A percentile compares a stretch with the other conserved stretches of the same genome.
phyloP scores from a whole-genome alignment of 352 stramenopile genomes.

The Phytopythium montanum region DNA sequence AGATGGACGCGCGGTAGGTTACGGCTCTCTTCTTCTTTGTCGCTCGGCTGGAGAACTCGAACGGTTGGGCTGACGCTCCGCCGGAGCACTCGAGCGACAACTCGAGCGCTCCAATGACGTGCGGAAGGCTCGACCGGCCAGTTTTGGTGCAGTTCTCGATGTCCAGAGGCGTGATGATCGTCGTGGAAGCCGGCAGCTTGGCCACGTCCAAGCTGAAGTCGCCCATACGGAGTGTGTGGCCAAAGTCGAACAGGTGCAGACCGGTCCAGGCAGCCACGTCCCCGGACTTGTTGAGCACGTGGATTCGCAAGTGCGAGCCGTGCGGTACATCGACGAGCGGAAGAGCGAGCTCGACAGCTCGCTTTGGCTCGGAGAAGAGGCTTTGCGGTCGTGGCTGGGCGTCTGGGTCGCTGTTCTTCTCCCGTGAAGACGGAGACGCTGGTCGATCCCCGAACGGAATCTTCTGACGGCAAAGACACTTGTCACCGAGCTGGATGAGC shows the following conservation, averaged over 20 bases:
- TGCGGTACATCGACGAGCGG: constrained; percentile 67
- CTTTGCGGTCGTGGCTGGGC: constrained; percentile 1
- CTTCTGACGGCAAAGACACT: constrained; percentile 12
- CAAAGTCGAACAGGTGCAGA: constrained; percentile 80
- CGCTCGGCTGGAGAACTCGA: constrained; percentile 57
- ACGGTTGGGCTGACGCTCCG: constrained; percentile 24
- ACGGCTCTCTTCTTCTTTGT: constrained; percentile 48
- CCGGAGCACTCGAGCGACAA: constrained; percentile 47
- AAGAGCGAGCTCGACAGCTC: constrained; percentile 13
- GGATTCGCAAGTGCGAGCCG: constrained; percentile 64
- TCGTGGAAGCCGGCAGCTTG: constrained; percentile 11
- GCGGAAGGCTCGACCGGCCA: constrained; percentile 23
- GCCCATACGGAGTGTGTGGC: constrained; percentile 58
- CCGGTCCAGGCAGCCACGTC: constrained; percentile 54
- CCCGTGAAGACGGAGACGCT: constrained; percentile 11
- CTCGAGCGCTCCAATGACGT: constrained; percentile 36
- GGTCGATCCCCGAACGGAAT: constrained; percentile 13
- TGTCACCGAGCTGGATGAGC: constrained; percentile 28
- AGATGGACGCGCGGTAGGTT: constrained; percentile 69
- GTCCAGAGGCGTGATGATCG: constrained; percentile 49
- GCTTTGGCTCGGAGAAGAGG: constrained; percentile 7
- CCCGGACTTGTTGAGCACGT: constrained; percentile 41
- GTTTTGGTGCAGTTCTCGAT: constrained; percentile 68
- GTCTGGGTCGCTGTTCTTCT: constrained; percentile 12
- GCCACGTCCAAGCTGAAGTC: constrained; percentile 46